phyloP scores from a whole-genome alignment of 202 grass and related monocot species.

The Setaria viridis region DNA sequence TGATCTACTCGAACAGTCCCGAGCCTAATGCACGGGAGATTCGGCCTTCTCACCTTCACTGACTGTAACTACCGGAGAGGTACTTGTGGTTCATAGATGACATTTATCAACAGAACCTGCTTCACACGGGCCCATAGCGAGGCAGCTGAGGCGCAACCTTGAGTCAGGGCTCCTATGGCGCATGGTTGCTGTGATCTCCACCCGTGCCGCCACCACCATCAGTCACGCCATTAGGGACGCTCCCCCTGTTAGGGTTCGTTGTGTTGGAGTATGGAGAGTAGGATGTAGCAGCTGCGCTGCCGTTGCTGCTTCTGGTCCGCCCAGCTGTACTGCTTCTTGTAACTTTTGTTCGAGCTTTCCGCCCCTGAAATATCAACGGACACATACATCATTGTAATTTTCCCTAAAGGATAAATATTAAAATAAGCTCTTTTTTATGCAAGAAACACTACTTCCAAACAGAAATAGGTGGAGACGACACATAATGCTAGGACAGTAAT shows the following conservation, averaged over 20 bases:
- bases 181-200: constrained; percentile 60
- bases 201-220: not conserved
- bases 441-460: constrained; percentile 5
- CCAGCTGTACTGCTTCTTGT: constrained; percentile 77
- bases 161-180: constrained; percentile 52
- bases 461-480: constrained; percentile 25
- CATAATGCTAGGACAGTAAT: not conserved
- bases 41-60: not conserved
- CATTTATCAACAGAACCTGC: not conserved
- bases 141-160: not conserved
- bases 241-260: constrained; percentile 26
- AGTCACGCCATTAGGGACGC: constrained; percentile 55
- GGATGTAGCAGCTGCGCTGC: constrained; percentile 46
- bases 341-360: constrained; percentile 73
- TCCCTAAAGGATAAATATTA: not conserved
- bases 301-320: constrained; percentile 63
- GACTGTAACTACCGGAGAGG: not conserved
- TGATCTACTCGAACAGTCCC: not conserved
- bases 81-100: not conserved
- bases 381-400: not conserved
- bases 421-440: not conserved
- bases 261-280: constrained; percentile 64
- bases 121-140: not conserved
- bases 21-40: not conserved
- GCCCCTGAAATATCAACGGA: constrained; percentile 61